Evolutionary conservation across 106 monocot species (phyloP).

Genomic region (Gastrodia elata): DNA sequence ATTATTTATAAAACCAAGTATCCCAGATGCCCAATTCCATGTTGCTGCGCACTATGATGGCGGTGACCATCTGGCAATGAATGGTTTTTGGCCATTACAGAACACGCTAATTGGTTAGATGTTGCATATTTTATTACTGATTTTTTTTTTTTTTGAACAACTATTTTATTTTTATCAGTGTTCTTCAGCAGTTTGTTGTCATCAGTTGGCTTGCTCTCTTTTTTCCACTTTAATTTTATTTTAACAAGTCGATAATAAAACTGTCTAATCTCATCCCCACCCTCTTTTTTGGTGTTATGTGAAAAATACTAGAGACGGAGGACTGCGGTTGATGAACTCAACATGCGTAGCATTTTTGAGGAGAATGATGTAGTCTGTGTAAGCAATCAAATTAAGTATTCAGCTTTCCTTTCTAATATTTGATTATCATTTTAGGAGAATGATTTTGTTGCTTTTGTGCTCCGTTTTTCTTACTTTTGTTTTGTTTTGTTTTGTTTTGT

Average conservation of each 20-base stretch:
- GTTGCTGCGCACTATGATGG: no score
- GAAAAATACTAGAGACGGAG: constrained; percentile 64
- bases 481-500: background rate
- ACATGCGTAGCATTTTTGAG: constrained; percentile 95
- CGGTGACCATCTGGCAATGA: no score
- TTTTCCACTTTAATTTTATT: background rate
- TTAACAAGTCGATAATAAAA: background rate
- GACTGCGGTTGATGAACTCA: constrained; percentile 97
- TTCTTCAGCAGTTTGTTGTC: no score
- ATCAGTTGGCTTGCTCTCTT: background rate
- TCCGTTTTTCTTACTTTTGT: background rate
- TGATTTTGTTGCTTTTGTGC: background rate
- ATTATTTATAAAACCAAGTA: no score
- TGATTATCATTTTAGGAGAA: background rate
- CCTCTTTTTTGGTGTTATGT: background rate
- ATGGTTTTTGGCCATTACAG: no score
- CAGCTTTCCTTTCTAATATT: no score
- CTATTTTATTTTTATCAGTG: no score
- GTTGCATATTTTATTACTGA: background rate
- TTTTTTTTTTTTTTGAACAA: background rate
- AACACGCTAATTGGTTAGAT: no score
- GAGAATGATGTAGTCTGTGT: constrained; percentile 98
- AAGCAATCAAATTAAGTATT: constrained; percentile 32
- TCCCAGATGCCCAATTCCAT: no score
- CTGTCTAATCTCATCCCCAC: background rate